phyloP scores from a whole-genome alignment of 345 rosid species.

The Populus ilicifolia region DNA sequence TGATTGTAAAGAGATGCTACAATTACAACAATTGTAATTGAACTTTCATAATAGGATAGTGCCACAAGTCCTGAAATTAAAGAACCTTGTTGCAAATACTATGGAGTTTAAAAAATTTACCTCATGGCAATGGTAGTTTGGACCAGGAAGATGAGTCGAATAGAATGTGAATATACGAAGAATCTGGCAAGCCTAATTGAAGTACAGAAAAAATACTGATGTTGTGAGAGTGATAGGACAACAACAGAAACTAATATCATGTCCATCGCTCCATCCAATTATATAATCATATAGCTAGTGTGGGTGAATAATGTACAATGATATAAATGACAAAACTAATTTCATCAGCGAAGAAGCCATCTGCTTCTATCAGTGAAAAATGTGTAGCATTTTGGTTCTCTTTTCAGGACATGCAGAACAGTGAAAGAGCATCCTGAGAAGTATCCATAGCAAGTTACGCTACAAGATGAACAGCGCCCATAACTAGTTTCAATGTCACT shows the following conservation, averaged over 20 bases:
- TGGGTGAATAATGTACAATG: not conserved
- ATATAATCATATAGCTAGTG: not conserved
- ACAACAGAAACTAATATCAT: not conserved
- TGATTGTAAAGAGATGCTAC: conserved; percentile 12
- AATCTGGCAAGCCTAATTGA: conserved; percentile 49
- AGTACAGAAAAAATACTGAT: conserved; percentile 4
- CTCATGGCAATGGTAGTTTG: conserved; percentile 93
- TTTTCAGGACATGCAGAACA: not conserved
- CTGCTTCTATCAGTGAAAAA: not conserved
- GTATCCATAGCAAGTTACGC: not conserved
- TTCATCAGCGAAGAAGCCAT: not conserved
- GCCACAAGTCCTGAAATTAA: not conserved
- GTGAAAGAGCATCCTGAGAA: not conserved
- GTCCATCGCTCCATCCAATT: not conserved
- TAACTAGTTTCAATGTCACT: not conserved
- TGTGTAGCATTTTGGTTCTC: not conserved
- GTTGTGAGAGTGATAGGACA: conserved; percentile 5
- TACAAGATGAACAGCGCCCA: not conserved
- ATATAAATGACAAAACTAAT: not conserved
- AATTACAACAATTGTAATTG: conserved; percentile 7
- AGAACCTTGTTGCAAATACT: not conserved
- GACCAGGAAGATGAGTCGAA: conserved; percentile 94
- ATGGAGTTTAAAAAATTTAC: conserved; percentile 28
- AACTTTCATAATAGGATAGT: not conserved
- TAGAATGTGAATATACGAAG: conserved; percentile 87